Evolutionary conservation across 306 rosid genomes (phyloP).

Genomic region (Trifolium dubium): DNA sequence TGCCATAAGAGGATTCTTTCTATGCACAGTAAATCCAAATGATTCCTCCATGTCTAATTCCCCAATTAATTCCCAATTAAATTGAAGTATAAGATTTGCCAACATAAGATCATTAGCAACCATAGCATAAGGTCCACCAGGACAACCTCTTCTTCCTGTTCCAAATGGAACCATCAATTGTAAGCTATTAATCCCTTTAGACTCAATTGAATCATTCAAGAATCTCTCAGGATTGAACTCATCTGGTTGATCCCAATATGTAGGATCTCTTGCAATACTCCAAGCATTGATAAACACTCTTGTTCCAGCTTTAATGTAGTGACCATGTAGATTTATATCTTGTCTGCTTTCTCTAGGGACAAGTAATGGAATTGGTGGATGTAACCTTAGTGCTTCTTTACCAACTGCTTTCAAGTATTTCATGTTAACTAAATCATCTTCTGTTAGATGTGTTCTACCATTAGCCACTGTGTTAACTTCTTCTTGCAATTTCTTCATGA

Average conservation of each 20-base stretch:
- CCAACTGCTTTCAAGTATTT: background rate
- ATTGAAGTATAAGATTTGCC: slow-evolving; percentile 45
- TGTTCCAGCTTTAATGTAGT: slow-evolving; percentile 3
- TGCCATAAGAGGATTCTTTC: slow-evolving; percentile 26
- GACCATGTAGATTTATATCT: background rate
- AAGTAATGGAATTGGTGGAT: background rate
- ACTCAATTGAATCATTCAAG: slow-evolving; percentile 18
- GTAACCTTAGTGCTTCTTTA: background rate
- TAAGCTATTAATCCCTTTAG: slow-evolving; percentile 28
- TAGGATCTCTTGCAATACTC: slow-evolving; percentile 8
- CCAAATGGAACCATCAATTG: slow-evolving; percentile 36
- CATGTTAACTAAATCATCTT: background rate
- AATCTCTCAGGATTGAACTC: slow-evolving; percentile 38
- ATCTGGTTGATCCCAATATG: background rate
- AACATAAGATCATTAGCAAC: slow-evolving; percentile 36
- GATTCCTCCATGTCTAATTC: slow-evolving; percentile 49
- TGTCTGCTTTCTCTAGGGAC: background rate
- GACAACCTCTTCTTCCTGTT: background rate
- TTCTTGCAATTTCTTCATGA: background rate
- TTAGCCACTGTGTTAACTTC: background rate
- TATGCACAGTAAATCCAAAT: slow-evolving; percentile 36
- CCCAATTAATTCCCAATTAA: slow-evolving; percentile 43
- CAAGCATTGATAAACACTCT: background rate
- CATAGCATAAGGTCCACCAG: slow-evolving; percentile 36
- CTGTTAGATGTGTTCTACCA: background rate